Evolutionary conservation across 208 protist species (phyloP), one percentile per base, ranked within the genome.

Genomic region (Crithidia sp.): DNA sequence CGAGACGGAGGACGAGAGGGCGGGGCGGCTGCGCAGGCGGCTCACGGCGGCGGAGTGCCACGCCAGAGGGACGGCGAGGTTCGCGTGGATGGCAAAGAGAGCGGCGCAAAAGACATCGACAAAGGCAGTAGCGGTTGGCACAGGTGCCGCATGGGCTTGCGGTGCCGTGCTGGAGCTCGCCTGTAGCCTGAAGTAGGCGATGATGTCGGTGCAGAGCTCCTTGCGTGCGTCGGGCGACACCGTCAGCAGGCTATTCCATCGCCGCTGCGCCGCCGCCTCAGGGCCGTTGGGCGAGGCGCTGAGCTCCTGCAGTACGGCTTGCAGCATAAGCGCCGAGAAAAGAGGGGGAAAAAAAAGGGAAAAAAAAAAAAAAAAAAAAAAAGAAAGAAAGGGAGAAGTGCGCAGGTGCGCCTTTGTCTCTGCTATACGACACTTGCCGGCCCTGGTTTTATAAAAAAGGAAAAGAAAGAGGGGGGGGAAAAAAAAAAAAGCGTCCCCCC

Each of bases 11-110:
- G 53, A 44, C 16, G 62, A 14, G 3, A 17, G 16, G 40, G 44
- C 43, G 8, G 40, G 54, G 13, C 43, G 39, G 14, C 44, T 40
- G 12, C 67, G 54, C 19, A 79, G 60, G 55, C 53, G 68, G 57
- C 74, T 74, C 16, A 52, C 19, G 5, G 52, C 16, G 14, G 74
- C 74, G 0, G 43, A 44, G 2, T 44, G 19, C 74, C 74, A 79
- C 12, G 10, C 59, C n/a, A 79, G 13, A 17, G 74, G 67, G 0
- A 59, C 58, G 4, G 62, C 74, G 41, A 79, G 39, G n/a, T 53
- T 47, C 7, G n/a, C 43, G 62, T 67, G 68, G 28, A 79, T 74
- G 19, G 74, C 67, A 54, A 67, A 71, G 14, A 74, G 36, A 0
- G 53, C 60, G 0, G 74, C 58, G 28, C n/a, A 55, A 17, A 50